Conservation (phyloP, 495 filamentous ascomycete genomes). For the Jackrogersella minutella region DNA sequence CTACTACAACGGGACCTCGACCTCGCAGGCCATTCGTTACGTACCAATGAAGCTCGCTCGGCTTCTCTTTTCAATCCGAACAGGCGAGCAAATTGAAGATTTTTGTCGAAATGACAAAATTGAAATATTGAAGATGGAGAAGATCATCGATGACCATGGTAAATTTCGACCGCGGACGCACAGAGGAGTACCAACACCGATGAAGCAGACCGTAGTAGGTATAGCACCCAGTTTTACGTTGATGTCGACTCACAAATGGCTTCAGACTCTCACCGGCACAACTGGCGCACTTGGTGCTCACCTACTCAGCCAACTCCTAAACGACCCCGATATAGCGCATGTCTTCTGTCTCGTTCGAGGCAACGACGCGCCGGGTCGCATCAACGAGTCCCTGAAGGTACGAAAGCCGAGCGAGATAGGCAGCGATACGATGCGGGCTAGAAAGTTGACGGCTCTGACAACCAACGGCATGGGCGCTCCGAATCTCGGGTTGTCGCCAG, state of each 20-base stretch:
- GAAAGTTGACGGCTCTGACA: slow-evolving; percentile 35
- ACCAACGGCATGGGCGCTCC: slow-evolving; percentile 50
- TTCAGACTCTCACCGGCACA: slow-evolving; percentile 65
- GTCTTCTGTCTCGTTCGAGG: slow-evolving; percentile 65
- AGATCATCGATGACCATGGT: slow-evolving; percentile 60
- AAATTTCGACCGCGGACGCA: slow-evolving; percentile 52
- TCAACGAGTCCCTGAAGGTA: slow-evolving; percentile 48
- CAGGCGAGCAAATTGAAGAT: slow-evolving; percentile 14
- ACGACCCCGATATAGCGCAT: slow-evolving; percentile 50
- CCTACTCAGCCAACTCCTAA: slow-evolving; percentile 57
- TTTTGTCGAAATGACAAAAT: slow-evolving; percentile 25
- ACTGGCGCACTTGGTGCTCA: slow-evolving; percentile 68
- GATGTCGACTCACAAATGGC: background rate
- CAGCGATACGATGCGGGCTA: slow-evolving; percentile 27
- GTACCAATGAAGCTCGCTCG: slow-evolving; percentile 56
- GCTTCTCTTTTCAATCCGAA: slow-evolving; percentile 55
- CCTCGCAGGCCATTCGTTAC: slow-evolving; percentile 47
- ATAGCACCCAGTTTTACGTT: background rate
- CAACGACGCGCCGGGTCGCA: slow-evolving; percentile 40
- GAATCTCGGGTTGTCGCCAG: slow-evolving; percentile 53
- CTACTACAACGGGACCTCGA: slow-evolving; percentile 58
- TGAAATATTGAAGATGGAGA: slow-evolving; percentile 51
- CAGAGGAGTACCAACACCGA: slow-evolving; percentile 31
- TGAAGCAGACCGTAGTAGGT: slow-evolving; percentile 54
- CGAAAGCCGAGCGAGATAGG: slow-evolving; percentile 45